phyloP scores from a whole-genome alignment of 441 rosid species.

The Macaranga tanarius region DNA sequence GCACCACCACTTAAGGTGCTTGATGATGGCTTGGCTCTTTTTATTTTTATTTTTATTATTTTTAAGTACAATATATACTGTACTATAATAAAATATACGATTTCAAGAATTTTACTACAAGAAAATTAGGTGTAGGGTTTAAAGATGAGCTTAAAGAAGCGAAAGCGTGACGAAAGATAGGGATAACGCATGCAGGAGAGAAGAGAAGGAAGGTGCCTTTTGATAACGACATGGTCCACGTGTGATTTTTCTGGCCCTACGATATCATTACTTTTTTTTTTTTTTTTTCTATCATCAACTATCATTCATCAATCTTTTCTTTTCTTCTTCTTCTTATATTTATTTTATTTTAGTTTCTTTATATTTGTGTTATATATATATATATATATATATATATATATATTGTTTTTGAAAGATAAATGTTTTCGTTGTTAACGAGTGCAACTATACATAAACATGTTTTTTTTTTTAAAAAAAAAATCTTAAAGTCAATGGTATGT shows the following conservation, averaged over 20 bases:
- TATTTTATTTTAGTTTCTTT: too few species aligned
- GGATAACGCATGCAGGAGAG: slow-evolving; percentile 43
- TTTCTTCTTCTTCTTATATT: background rate
- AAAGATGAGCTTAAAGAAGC: slow-evolving; percentile 44
- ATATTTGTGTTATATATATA: too few species aligned
- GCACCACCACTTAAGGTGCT: slow-evolving; percentile 45
- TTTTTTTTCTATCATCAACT: background rate
- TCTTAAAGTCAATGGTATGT: slow-evolving; percentile 46
- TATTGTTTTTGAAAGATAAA: background rate
- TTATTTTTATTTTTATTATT: background rate
- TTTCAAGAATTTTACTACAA: background rate
- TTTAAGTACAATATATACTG: background rate
- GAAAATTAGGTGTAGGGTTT: slow-evolving; percentile 15
- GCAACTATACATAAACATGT: slow-evolving; percentile 23
- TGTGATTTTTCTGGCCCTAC: slow-evolving; percentile 51
- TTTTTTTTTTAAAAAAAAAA: background rate
- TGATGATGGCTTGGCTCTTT: slow-evolving; percentile 18
- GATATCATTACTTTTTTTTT: slow-evolving; percentile 30
- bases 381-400: too few species aligned
- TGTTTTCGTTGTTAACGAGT: slow-evolving; percentile 2
- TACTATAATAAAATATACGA: too few species aligned
- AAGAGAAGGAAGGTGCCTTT: background rate
- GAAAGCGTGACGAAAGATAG: slow-evolving; percentile 66
- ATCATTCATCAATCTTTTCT: background rate
- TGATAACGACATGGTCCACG: slow-evolving; percentile 48